Evolutionary conservation across 23 red algal genomes (phyloP), one percentile per base, ranked within the genome.

Genomic region (Gracilaria gracilis): DNA sequence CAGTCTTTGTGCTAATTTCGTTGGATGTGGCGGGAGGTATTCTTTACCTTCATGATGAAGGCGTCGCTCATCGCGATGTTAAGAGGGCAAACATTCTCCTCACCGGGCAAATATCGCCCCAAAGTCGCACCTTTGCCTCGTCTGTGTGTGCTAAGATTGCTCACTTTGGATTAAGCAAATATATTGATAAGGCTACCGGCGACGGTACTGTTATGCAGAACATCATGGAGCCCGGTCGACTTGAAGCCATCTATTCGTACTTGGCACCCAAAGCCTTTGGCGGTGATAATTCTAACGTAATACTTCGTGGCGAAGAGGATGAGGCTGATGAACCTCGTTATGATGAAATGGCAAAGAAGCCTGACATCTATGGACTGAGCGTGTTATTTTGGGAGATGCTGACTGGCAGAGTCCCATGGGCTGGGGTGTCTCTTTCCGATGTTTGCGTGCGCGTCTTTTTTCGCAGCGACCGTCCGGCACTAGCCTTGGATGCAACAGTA

Each of bases 221-320:
- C 36, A 65, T 94, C 21, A 80, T 76, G 89, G 89, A 92, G 69
- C 89, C 89, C 44, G 89, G 89, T 44, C 74, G 83, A 7, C 25
- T 88, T 21, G 92, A 87, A 46, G 96, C 93, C 20, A 98, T 93
- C 35, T 89, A 94, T 65, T 93, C 93, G 8, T 98, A 98, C 65
- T 77, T 98, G 37, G 96, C 96, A n/a, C 96, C 96, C 6, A 91
- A 98, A 76, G 88, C 86, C 29, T 95, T 98, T 91, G 91, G 87
- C 36, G 93, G 93, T 12, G 93, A 90, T 58, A 91, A 93, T 44
- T 89, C 92, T 38, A 93, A 93, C 80, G 84, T 94, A 4, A 81
- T 98, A 9, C 57, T 32, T 35, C 71, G 87, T 37, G 49, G 48
- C 40, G 57, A 67, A 1, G 86, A 90, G 25, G 89, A 92, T 33